Conservation (phyloP, 768 basidiomycete species). For the Russula vinacea region DNA sequence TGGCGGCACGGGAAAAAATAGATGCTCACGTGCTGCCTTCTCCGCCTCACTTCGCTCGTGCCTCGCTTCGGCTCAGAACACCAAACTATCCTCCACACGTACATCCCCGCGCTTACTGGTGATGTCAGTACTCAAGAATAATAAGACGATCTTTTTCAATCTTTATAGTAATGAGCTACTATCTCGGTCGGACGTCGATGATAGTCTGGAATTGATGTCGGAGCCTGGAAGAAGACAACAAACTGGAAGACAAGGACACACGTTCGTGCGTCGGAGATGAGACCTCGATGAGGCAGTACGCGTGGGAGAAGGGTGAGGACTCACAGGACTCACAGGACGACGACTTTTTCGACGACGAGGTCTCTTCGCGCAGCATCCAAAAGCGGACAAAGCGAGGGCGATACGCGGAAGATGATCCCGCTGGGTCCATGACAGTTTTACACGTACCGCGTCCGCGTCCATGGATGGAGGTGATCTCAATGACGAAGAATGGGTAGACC, state of each 20-base stretch:
- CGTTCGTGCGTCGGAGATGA: constrained; percentile 5
- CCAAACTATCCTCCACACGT: too few species aligned
- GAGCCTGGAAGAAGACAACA: constrained; percentile 52
- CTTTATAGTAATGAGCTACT: constrained; percentile 86
- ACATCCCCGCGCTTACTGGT: not conserved
- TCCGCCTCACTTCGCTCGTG: too few species aligned
- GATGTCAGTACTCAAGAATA: constrained; percentile 40
- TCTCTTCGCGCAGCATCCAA: constrained; percentile 41
- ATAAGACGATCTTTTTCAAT: constrained; percentile 80
- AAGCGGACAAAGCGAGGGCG: constrained; percentile 50
- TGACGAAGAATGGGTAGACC: constrained; percentile 64
- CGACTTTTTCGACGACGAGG: constrained; percentile 48
- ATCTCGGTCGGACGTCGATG: constrained; percentile 75
- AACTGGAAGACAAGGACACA: constrained; percentile 44
- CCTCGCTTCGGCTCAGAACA: too few species aligned
- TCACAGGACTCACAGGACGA: constrained; percentile 43
- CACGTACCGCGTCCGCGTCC: constrained; percentile 36
- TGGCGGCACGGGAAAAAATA: too few species aligned
- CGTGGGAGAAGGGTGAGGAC: not conserved
- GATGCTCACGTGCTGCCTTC: too few species aligned
- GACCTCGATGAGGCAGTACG: constrained; percentile 35
- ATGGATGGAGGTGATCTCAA: constrained; percentile 40
- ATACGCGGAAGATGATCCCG: constrained; percentile 71
- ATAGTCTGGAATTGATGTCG: constrained; percentile 77
- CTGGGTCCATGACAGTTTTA: constrained; percentile 66